These are phyloP conservation scores for Tilletiaria anomala DNA, from an alignment of 1,284 basidiomycete species.

Conservation along the genomic window DNA sequence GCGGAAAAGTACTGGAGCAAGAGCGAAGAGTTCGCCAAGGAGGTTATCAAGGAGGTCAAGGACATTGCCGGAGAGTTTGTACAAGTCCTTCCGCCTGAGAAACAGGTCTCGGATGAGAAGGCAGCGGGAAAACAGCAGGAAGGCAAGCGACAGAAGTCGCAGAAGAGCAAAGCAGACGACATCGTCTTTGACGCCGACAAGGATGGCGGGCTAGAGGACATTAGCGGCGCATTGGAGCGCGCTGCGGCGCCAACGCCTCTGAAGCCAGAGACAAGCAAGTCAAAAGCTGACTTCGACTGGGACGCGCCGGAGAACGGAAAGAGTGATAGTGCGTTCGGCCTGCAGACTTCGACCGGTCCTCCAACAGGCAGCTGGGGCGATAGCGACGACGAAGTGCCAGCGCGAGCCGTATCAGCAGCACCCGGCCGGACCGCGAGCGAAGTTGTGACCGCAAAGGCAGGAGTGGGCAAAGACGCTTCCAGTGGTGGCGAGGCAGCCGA, in stretches of 20 bases:
- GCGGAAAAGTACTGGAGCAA: neutral
- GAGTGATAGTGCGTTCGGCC: too few relatives aligned
- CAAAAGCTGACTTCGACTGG: too few relatives aligned
- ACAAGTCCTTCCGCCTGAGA: neutral
- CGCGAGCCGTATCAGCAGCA: neutral
- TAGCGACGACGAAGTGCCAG: neutral
- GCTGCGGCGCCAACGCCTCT: too few relatives aligned
- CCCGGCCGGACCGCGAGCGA: too few relatives aligned
- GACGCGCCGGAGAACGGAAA: too few relatives aligned
- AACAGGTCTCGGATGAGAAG: too few relatives aligned
- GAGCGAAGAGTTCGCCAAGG: neutral
- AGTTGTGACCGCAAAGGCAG: too few relatives aligned
- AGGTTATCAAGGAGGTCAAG: neutral
- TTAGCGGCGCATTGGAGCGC: neutral
- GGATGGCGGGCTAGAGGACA: neutral
- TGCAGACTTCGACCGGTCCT: neutral
- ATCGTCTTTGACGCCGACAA: neutral
- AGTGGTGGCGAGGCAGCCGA: neutral
- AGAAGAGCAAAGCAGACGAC: neutral
- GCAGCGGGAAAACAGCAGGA: too few relatives aligned
- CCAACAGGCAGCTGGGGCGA: neutral
- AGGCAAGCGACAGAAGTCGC: neutral
- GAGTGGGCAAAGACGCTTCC: too few relatives aligned
- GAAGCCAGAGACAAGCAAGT: too few relatives aligned
- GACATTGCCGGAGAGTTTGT: neutral